These are phyloP conservation scores for Tricholoma furcatifolium DNA, from an alignment of 768 basidiomycete species.

Conservation along the genomic window DNA sequence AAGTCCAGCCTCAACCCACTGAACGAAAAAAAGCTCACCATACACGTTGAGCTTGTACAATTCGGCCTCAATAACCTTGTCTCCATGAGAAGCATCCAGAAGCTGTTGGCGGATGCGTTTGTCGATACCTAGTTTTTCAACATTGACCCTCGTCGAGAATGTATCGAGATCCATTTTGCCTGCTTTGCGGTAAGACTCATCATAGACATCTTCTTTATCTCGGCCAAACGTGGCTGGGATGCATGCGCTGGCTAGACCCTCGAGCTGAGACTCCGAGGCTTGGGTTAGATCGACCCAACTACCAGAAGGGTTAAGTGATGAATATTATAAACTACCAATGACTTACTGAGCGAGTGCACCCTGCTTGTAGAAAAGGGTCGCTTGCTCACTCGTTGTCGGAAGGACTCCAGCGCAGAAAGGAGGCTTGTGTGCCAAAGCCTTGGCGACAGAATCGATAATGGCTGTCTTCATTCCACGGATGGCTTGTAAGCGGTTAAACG, in stretches of 20 bases:
- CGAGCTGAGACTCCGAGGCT: slow-evolving; percentile 13
- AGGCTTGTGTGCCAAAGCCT: neutral
- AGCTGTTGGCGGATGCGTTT: slow-evolving; percentile 5
- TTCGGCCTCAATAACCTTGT: slow-evolving; percentile 21
- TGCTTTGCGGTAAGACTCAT: slow-evolving; percentile 45
- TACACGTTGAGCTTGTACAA: slow-evolving; percentile 39
- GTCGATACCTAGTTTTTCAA: slow-evolving; percentile 2
- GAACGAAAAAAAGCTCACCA: slow-evolving; percentile 18
- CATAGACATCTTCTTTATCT: too few relatives aligned
- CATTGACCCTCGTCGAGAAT: slow-evolving; percentile 34
- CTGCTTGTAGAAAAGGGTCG: neutral
- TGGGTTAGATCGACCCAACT: slow-evolving; percentile 13
- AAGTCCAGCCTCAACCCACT: neutral
- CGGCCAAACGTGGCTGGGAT: slow-evolving; percentile 40
- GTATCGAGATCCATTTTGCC: slow-evolving; percentile 37
- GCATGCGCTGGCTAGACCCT: slow-evolving; percentile 32
- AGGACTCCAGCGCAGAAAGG: neutral
- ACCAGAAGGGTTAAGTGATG: neutral
- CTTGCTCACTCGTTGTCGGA: neutral
- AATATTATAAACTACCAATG: neutral
- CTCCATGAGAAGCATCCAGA: slow-evolving; percentile 18
- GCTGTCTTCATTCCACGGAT: too few relatives aligned
- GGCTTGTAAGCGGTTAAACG: too few relatives aligned
- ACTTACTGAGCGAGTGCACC: neutral
- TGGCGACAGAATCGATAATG: too few relatives aligned